Evolutionary conservation across 2,329 filamentous ascomycete species (phyloP).

Genomic region (Ophiostoma triangulosporum): DNA sequence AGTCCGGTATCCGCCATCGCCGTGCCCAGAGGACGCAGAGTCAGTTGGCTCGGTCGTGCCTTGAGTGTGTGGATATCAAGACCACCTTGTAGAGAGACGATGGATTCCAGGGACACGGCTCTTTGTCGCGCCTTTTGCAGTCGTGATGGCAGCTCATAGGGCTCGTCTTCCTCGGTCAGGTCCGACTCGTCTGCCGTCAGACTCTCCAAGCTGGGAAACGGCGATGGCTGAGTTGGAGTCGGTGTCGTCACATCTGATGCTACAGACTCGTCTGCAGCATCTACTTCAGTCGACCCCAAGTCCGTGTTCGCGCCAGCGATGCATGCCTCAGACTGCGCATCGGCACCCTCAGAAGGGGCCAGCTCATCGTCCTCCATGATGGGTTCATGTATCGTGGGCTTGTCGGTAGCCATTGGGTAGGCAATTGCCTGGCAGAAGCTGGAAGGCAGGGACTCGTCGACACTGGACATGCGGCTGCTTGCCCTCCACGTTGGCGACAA

Average conservation of each 20-base stretch:
- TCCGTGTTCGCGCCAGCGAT: background rate
- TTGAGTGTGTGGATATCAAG: conserved; percentile 82
- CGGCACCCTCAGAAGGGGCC: background rate
- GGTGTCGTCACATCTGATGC: conserved; percentile 4
- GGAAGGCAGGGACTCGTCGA: conserved; percentile 1
- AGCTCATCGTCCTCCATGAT: conserved; percentile 10
- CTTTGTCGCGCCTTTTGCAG: conserved; percentile 38
- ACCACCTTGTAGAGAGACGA: conserved; percentile 74
- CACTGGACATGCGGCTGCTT: conserved; percentile 36
- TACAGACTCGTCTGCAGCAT: background rate
- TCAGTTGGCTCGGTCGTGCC: conserved; percentile 61
- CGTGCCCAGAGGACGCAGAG: conserved; percentile 38
- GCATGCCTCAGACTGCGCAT: background rate
- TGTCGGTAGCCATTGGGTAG: background rate
- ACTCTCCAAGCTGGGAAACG: conserved; percentile 1
- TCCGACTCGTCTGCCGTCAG: background rate
- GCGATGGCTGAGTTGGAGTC: conserved; percentile 4
- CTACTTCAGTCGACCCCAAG: background rate
- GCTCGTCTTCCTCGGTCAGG: background rate
- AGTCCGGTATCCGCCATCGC: conserved; percentile 42
- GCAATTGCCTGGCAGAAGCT: background rate
- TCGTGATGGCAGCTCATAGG: conserved; percentile 1
- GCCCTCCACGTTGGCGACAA: conserved; percentile 44
- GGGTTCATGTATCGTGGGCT: background rate
- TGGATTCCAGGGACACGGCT: conserved; percentile 69